Conservation (phyloP, 2,329 filamentous ascomycete genomes). For the Aspergillus latus region DNA sequence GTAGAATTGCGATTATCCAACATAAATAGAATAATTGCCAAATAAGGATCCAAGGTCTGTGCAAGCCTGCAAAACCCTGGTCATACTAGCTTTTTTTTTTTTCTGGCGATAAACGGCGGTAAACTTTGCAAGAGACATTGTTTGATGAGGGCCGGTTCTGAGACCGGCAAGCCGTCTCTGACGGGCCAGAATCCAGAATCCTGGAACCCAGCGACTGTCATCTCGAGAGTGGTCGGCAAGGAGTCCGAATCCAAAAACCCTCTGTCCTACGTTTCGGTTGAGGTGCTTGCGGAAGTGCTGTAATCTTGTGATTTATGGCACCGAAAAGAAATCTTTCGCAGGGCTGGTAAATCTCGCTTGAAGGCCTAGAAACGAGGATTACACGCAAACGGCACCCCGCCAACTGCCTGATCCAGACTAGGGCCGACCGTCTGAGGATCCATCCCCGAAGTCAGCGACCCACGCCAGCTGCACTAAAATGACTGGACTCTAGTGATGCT, state of each 20-base stretch:
- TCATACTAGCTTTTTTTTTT: neutral
- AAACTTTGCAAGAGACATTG: neutral
- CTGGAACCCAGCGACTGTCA: neutral
- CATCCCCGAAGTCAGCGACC: neutral
- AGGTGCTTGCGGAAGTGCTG: too few relatives aligned
- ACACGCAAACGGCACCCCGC: slow-evolving; percentile 10
- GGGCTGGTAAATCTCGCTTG: slow-evolving; percentile 4
- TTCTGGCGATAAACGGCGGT: neutral
- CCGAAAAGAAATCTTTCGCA: neutral
- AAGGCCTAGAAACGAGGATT: neutral
- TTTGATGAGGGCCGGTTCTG: neutral
- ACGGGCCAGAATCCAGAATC: neutral
- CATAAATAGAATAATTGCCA: neutral
- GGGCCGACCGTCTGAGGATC: slow-evolving; percentile 13
- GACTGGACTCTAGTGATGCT: neutral
- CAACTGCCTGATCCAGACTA: slow-evolving; percentile 18
- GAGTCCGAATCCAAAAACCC: too few relatives aligned
- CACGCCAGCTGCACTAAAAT: slow-evolving; percentile 3
- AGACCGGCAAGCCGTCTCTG: slow-evolving; percentile 12
- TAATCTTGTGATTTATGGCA: too few relatives aligned
- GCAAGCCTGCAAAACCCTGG: neutral
- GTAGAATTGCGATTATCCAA: slow-evolving; percentile 6
- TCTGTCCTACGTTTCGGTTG: too few relatives aligned
- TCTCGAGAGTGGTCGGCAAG: too few relatives aligned
- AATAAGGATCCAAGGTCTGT: neutral